A percentile compares a stretch with the other conserved stretches of the same genome.
Evolutionary conservation across 257 asterid species (phyloP).

Genomic region (Datura wrightii): DNA sequence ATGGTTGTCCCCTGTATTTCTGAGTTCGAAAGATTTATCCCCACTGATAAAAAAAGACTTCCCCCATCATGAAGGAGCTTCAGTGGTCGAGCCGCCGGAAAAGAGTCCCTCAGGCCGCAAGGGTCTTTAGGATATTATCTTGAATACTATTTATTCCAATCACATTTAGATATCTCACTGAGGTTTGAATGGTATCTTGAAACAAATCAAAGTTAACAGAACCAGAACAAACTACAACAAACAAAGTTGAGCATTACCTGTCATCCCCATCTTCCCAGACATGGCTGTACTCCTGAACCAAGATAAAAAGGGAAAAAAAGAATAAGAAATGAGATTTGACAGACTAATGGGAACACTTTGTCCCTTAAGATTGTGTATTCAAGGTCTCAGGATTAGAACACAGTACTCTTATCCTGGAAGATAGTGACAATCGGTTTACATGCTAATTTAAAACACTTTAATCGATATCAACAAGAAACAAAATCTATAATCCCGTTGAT

Average conservation of each 20-base stretch:
- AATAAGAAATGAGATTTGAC: constrained; percentile 25
- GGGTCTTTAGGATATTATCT: no score
- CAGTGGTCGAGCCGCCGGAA: no score
- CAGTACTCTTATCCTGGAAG: not conserved
- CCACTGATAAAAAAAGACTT: no score
- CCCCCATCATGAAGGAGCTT: no score
- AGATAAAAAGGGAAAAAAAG: constrained; percentile 26
- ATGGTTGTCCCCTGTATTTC: no score
- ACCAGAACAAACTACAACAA: constrained; percentile 23
- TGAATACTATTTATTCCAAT: no score
- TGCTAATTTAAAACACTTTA: constrained; percentile 3
- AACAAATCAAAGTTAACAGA: not conserved
- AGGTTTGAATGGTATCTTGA: not conserved
- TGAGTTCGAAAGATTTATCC: no score
- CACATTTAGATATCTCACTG: not conserved
- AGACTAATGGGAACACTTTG: not conserved
- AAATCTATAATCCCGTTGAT: not conserved
- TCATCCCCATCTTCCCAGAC: constrained; percentile 98
- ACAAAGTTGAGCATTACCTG: constrained; percentile 59
- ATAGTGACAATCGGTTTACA: not conserved
- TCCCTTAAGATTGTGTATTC: not conserved
- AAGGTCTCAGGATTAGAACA: not conserved
- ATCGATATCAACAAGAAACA: not conserved
- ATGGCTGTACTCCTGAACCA: constrained; percentile 78
- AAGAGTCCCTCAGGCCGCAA: no score